Percentiles rank a stretch among this genome's conserved stretches.
These are phyloP conservation scores for Penicillium manginii DNA, from an alignment of 495 filamentous ascomycete genomes.

Conservation along the genomic window DNA sequence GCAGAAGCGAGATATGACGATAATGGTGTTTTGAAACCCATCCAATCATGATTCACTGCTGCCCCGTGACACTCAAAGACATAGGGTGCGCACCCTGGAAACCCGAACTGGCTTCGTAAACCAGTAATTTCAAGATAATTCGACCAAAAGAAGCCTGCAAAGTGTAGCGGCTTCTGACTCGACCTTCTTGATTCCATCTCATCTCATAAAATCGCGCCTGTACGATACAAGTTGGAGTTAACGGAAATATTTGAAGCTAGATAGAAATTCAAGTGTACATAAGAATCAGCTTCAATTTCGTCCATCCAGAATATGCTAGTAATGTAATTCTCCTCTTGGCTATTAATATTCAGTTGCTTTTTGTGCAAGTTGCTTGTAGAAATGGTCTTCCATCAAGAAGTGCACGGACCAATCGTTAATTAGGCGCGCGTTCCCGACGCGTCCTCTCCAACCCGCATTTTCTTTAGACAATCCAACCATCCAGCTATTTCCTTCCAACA, in stretches of 20 bases:
- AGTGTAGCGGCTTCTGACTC: background rate
- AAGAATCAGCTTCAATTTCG: background rate
- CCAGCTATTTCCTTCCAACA: background rate
- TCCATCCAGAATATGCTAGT: background rate
- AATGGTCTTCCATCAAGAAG: background rate
- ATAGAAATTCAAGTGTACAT: constrained; percentile 1
- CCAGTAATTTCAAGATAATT: no score
- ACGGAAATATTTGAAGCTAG: background rate
- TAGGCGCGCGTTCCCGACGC: constrained; percentile 44
- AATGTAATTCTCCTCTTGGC: background rate
- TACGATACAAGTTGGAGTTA: constrained; percentile 25
- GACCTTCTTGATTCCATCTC: constrained; percentile 16
- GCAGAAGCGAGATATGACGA: constrained; percentile 86
- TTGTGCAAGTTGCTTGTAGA: background rate
- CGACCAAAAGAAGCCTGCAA: background rate
- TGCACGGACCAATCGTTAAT: constrained; percentile 50
- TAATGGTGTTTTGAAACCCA: constrained; percentile 65
- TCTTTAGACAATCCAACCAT: constrained; percentile 7
- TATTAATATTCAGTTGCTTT: background rate
- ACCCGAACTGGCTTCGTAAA: no score
- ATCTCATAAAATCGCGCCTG: constrained; percentile 24
- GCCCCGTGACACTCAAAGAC: background rate
- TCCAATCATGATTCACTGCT: constrained; percentile 26
- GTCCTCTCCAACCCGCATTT: constrained; percentile 31
- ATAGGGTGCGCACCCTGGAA: no score